These are phyloP conservation scores for Rhazya stricta DNA, from an alignment of 257 asterid species.

Conservation along the genomic window DNA sequence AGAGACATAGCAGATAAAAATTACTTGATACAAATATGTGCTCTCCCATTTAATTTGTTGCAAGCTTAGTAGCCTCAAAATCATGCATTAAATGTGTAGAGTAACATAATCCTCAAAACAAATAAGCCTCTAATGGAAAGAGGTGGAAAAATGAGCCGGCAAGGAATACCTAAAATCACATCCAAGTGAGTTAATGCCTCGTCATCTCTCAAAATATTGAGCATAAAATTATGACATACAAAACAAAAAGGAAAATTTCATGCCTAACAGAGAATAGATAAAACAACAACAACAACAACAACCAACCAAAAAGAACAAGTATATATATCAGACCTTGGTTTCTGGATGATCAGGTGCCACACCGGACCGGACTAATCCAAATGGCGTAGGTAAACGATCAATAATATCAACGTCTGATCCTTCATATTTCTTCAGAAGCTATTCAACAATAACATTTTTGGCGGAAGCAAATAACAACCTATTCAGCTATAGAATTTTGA, in stretches of 20 bases:
- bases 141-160: background rate
- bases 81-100: background rate
- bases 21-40: background rate
- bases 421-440: slow-evolving; percentile 74
- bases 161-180: background rate
- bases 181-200: background rate
- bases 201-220: background rate
- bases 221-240: background rate
- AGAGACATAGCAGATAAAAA: background rate
- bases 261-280: background rate
- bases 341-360: slow-evolving; percentile 99
- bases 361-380: slow-evolving; percentile 90
- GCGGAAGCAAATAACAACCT: background rate
- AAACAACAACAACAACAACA: too few species aligned
- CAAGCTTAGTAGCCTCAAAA: background rate
- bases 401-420: slow-evolving; percentile 75
- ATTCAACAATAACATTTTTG: background rate
- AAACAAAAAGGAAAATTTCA: background rate
- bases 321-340: slow-evolving; percentile 55
- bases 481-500: background rate
- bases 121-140: background rate
- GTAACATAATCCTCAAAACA: background rate
- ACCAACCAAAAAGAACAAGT: too few species aligned
- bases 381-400: slow-evolving; percentile 90
- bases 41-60: background rate